Base-by-base conservation (phyloP, 202 grass and related monocot species). In the Setaria viridis region DNA sequence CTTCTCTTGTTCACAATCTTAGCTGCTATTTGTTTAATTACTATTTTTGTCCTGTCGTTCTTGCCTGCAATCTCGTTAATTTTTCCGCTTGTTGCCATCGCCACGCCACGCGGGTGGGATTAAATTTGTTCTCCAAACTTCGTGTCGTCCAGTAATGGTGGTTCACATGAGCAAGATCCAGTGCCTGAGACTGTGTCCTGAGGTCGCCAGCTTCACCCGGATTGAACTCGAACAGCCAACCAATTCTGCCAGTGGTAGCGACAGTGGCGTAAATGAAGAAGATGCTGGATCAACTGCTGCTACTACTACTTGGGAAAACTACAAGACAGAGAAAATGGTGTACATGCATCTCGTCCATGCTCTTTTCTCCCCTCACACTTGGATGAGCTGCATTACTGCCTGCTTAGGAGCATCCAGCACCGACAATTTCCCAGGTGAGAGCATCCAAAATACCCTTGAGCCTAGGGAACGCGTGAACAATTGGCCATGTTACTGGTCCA, bases 361-460 rank as follows among this genome's bases (percentile, higher is more conserved):
- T 10, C 78, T 95, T 34, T 55, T 90, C 74, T 65, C 80, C 0
- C 41, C 49, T 11, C 39, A 60, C 48, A 74, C 59, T 20, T 9
- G 34, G 35, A 78, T 3, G 42, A 69, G 78, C 14, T 95, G 91
- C 84, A 77, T 85, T 76, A 8, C 41, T 47, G 46, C 25, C 60
- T 91, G 91, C 76, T 87, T 98, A 0, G 83, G 87, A 1, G 95
- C 95, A 15, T 98, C 95, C 45, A 98, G 83, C 46, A 98, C 95
- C 25, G 95, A 98, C 87, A 90, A 90, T 79, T 98, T 91, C 74
- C 92, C 89, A 0, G 77, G 84, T 25, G 95, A 98, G 85, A 95
- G 82, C 80, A 93, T 98, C 55, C 72, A 77, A 35, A 93, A 95
- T 70, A 98, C 95, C 11, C 87, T 98, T 14, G 82, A 85, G 8